These are phyloP conservation scores for Penicillium crystallinum DNA, from an alignment of 495 filamentous ascomycete species.

Conservation along the genomic window DNA sequence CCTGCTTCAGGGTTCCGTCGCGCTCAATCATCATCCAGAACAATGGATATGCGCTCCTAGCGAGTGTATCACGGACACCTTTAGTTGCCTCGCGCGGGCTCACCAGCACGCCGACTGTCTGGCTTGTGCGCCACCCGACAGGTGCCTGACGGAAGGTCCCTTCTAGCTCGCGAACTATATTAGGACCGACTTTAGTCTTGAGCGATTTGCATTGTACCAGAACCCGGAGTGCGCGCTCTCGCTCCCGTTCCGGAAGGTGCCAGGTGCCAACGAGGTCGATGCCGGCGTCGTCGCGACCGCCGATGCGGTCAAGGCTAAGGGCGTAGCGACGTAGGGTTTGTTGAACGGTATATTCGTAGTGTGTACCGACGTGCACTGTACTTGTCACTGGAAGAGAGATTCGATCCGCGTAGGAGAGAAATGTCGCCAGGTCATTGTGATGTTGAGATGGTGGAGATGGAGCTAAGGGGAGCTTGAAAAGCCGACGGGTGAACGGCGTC, in stretches of 20 bases:
- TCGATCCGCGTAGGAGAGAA: conserved; percentile 63
- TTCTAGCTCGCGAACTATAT: conserved; percentile 76
- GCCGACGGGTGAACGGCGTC: conserved; percentile 35
- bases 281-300: conserved; percentile 69
- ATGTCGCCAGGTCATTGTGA: conserved; percentile 66
- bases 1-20: conserved; percentile 35
- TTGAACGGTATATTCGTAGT: conserved; percentile 71
- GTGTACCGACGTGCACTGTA: conserved; percentile 43
- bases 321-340: conserved; percentile 54
- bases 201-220: conserved; percentile 79
- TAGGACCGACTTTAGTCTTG: conserved; percentile 52
- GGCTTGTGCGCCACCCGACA: conserved; percentile 55
- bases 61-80: conserved; percentile 62
- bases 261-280: conserved; percentile 84
- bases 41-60: conserved; percentile 60
- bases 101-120: conserved; percentile 61
- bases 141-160: conserved; percentile 71
- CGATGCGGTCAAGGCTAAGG: conserved; percentile 66
- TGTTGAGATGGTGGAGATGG: conserved; percentile 43
- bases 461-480: conserved; percentile 35
- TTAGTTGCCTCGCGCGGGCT: conserved; percentile 50
- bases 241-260: conserved; percentile 49
- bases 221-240: conserved; percentile 49
- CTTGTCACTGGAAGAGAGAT: conserved; percentile 30
- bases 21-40: conserved; percentile 49